Conservation (phyloP, 2,329 filamentous ascomycete species). For the Penicillium sp. region DNA sequence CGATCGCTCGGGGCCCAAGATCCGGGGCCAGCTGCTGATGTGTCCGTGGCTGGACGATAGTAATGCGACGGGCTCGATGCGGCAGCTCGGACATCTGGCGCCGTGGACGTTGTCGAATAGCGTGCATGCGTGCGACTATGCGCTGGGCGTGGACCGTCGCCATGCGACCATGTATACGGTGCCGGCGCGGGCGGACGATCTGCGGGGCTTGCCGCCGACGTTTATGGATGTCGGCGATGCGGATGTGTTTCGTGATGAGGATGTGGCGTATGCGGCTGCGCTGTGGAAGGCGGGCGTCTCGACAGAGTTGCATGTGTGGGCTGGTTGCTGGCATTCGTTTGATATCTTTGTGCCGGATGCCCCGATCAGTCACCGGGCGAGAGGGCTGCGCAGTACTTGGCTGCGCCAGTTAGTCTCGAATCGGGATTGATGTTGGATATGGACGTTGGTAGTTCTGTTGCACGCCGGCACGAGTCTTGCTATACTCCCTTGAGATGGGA, state of each 20-base stretch:
- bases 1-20: conserved; percentile 14
- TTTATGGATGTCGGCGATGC: conserved; percentile 16
- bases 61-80: conserved; percentile 5
- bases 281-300: conserved; percentile 10
- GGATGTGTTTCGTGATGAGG: conserved; percentile 16
- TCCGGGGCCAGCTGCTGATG: conserved; percentile 18
- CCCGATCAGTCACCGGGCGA: background rate
- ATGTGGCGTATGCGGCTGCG: conserved; percentile 8
- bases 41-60: conserved; percentile 21
- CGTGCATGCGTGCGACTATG: conserved; percentile 5
- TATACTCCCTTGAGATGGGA: too few species aligned
- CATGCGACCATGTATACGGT: conserved; percentile 3
- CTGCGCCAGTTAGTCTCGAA: conserved; percentile 1
- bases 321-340: conserved; percentile 12
- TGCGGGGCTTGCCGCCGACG: conserved; percentile 6
- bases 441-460: too few species aligned
- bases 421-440: too few species aligned
- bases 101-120: conserved; percentile 5
- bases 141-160: conserved; percentile 1
- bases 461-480: too few species aligned
- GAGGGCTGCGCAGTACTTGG: conserved; percentile 1
- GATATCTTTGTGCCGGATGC: conserved; percentile 4
- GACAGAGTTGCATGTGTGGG: conserved; percentile 18
- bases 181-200: conserved; percentile 7
- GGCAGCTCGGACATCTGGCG: conserved; percentile 8